These are phyloP conservation scores for Cryphonectria carpinicola DNA, from an alignment of 2,329 filamentous ascomycete species.

Conservation along the genomic window DNA sequence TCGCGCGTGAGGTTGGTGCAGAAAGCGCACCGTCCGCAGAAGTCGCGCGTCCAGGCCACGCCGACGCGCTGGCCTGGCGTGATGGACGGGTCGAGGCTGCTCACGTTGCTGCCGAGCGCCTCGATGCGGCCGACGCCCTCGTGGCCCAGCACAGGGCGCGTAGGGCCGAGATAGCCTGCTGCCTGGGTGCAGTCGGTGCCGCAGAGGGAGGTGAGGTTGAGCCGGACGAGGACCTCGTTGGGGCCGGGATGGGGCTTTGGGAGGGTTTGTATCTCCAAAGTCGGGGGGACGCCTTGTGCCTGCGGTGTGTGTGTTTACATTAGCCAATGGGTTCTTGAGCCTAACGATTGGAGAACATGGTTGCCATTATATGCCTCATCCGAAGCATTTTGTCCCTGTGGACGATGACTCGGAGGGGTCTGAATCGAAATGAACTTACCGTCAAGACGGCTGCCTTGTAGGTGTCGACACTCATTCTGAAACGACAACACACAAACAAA, in stretches of 20 bases:
- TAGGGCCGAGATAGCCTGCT: conserved; percentile 42
- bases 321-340: background rate
- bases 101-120: conserved; percentile 41
- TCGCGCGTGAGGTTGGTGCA: conserved; percentile 34
- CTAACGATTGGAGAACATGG: too few species aligned
- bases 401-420: background rate
- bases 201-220: conserved; percentile 43
- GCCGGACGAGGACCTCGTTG: conserved; percentile 40
- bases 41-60: conserved; percentile 45
- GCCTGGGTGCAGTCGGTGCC: conserved; percentile 46
- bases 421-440: conserved; percentile 9
- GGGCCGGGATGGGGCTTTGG: conserved; percentile 36
- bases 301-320: background rate
- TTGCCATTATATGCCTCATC: background rate
- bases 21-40: conserved; percentile 40
- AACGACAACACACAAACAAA: background rate
- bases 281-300: conserved; percentile 16
- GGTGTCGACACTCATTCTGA: conserved; percentile 23
- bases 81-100: conserved; percentile 32
- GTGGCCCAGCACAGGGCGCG: conserved; percentile 44
- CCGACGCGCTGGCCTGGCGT: conserved; percentile 42
- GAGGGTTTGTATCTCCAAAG: conserved; percentile 32
- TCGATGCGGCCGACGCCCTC: conserved; percentile 49
- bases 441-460: conserved; percentile 28
- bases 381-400: background rate